Conservation (phyloP, 1,284 basidiomycete species). For the Trichosporon asahii region DNA sequence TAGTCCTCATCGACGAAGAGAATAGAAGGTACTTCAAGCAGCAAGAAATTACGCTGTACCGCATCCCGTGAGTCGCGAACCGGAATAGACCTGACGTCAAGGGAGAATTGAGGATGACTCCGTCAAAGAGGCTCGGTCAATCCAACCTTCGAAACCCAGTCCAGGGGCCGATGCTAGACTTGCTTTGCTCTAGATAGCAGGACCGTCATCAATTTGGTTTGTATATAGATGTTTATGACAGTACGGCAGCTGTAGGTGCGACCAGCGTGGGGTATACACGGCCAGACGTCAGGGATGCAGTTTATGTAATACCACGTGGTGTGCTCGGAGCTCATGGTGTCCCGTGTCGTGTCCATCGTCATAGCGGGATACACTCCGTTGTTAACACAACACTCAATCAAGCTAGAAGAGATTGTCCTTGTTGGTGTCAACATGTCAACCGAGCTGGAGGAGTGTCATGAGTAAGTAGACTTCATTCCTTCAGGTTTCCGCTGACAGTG, state of each 20-base stretch:
- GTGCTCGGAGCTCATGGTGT: not conserved
- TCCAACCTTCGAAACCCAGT: too few species aligned
- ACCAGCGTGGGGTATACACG: too few species aligned
- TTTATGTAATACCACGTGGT: not conserved
- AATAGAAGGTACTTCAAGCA: slow-evolving; percentile 59
- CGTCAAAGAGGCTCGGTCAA: too few species aligned
- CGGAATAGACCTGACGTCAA: not conserved
- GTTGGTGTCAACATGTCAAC: slow-evolving; percentile 2
- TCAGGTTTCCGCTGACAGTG: not conserved
- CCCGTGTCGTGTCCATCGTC: slow-evolving; percentile 4
- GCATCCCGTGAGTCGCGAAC: slow-evolving; percentile 24
- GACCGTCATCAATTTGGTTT: too few species aligned
- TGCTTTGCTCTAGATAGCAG: too few species aligned
- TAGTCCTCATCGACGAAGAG: slow-evolving; percentile 97
- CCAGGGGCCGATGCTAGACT: too few species aligned
- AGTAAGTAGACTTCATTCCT: not conserved
- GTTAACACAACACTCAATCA: not conserved
- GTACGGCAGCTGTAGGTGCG: too few species aligned
- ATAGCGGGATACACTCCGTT: not conserved
- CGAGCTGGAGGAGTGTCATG: slow-evolving; percentile 4
- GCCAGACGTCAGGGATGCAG: too few species aligned
- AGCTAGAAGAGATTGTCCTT: not conserved
- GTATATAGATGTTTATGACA: too few species aligned
- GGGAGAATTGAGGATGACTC: slow-evolving; percentile 14
- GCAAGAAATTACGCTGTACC: slow-evolving; percentile 50